A percentile compares a stretch with the other conserved stretches of the same genome.
These are phyloP conservation scores for Phascolomyces articulosus DNA, from an alignment of 371 early-diverging fungal genomes.

Conservation along the genomic window DNA sequence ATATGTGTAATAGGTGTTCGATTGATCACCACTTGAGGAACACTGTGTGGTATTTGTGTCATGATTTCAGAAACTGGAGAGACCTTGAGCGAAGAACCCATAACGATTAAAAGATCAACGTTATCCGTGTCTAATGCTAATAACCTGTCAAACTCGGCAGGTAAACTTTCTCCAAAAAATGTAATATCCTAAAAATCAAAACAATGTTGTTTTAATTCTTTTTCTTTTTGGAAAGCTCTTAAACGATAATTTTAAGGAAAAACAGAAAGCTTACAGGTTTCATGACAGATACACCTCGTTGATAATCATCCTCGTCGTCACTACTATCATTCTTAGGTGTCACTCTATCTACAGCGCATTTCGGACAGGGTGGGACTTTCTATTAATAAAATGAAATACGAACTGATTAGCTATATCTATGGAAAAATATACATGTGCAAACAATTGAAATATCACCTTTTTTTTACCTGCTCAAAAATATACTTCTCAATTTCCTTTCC, in stretches of 20 bases:
- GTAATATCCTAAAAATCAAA: constrained; percentile 70
- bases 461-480: constrained; percentile 64
- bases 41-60: constrained; percentile 76
- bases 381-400: constrained; percentile 1
- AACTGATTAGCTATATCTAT: not conserved
- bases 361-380: constrained; percentile 49
- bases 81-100: constrained; percentile 95
- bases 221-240: too few species aligned
- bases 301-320: constrained; percentile 40
- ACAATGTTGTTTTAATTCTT: not conserved
- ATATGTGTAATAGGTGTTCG: constrained; percentile 81
- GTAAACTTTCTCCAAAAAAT: constrained; percentile 93
- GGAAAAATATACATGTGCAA: too few species aligned
- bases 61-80: constrained; percentile 93
- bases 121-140: constrained; percentile 72
- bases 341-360: constrained; percentile 24
- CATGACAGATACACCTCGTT: constrained; percentile 43
- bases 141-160: constrained; percentile 73
- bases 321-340: constrained; percentile 6
- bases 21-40: constrained; percentile 94
- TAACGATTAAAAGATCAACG: constrained; percentile 90
- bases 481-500: constrained; percentile 80
- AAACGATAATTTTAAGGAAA: too few species aligned
- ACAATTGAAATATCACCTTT: not conserved
- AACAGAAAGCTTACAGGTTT: constrained; percentile 50